Evolutionary conservation across 257 asterid genomes (phyloP).

Genomic region (Fraxinus excelsior): DNA sequence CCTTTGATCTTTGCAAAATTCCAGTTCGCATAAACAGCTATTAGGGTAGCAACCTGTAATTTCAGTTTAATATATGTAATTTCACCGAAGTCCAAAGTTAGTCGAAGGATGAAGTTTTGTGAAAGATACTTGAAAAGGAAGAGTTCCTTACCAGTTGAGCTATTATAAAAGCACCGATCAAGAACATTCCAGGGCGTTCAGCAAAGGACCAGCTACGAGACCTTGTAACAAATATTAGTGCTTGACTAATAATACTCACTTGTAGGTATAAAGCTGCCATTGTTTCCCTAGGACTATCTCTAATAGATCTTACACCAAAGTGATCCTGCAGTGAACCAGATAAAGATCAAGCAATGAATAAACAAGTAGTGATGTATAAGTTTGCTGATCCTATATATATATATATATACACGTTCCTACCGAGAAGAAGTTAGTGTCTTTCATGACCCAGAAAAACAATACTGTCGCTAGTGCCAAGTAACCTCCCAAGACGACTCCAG

Average conservation of each 20-base stretch:
- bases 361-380: background rate
- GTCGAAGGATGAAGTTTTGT: background rate
- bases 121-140: background rate
- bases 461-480: conserved; percentile 85
- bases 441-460: conserved; percentile 72
- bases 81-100: background rate
- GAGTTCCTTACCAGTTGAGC: conserved; percentile 75
- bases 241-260: conserved; percentile 93
- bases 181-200: conserved; percentile 83
- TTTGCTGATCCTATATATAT: background rate
- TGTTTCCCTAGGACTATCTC: conserved; percentile 56
- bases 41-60: conserved; percentile 73
- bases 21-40: conserved; percentile 93
- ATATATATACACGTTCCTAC: conserved; percentile 34
- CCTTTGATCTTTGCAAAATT: conserved; percentile 80
- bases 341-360: background rate
- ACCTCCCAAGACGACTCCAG: conserved; percentile 88
- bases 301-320: conserved; percentile 61
- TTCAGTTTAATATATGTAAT: background rate
- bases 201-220: conserved; percentile 89
- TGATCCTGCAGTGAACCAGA: conserved; percentile 42
- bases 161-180: conserved; percentile 63
- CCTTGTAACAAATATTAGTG: conserved; percentile 88
- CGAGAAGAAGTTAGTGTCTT: conserved; percentile 67
- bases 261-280: conserved; percentile 86